Conservation (phyloP, 805 yeast species). For the Yarrowia sp. region DNA sequence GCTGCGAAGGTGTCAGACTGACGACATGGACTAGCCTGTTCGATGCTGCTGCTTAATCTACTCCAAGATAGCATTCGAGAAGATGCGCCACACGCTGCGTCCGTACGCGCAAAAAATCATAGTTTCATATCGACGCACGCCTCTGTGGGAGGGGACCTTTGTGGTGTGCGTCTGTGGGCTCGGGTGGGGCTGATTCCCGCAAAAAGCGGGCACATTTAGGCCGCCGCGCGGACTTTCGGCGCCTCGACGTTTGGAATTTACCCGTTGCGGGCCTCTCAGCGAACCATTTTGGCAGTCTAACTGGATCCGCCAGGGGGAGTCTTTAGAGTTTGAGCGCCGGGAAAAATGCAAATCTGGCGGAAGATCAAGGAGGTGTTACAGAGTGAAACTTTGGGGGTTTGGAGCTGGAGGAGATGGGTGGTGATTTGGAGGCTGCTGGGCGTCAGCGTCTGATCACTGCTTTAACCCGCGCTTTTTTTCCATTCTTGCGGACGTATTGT, state of each 20-base stretch:
- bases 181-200: too few species aligned
- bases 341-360: conserved; percentile 15
- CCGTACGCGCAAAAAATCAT: conserved; percentile 15
- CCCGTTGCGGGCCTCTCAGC: background rate
- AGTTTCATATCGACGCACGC: conserved; percentile 11
- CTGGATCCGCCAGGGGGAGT: conserved; percentile 18
- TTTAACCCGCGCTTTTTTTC: too few species aligned
- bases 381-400: background rate
- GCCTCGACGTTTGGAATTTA: too few species aligned
- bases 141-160: conserved; percentile 2
- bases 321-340: background rate
- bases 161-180: background rate
- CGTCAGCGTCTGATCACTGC: too few species aligned
- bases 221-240: too few species aligned
- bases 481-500: too few species aligned
- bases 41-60: conserved; percentile 20
- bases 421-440: too few species aligned
- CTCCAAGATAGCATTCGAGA: conserved; percentile 9
- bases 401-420: too few species aligned
- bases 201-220: too few species aligned
- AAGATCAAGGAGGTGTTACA: conserved; percentile 20
- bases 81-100: conserved; percentile 21
- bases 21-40: conserved; percentile 6
- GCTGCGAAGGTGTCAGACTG: conserved; percentile 6
- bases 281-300: conserved; percentile 3